phyloP scores from a whole-genome alignment of 2,329 filamentous ascomycete genomes.

The Epichloe baconii region DNA sequence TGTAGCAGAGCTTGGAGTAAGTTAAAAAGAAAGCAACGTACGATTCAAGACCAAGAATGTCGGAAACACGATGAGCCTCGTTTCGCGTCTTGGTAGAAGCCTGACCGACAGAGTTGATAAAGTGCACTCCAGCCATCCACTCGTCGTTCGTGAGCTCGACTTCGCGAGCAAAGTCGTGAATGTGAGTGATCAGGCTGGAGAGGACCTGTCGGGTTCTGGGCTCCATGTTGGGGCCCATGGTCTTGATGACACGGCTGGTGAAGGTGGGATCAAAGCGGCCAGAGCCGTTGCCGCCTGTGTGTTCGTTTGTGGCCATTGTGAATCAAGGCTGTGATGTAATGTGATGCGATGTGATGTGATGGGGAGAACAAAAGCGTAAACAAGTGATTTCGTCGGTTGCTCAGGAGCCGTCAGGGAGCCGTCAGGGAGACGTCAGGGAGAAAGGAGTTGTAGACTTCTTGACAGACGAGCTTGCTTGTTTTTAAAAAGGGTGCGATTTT shows the following conservation, averaged over 20 bases:
- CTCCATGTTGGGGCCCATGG: constrained; percentile 56
- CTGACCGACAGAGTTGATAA: constrained; percentile 62
- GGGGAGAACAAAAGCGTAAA: neutral
- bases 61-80: constrained; percentile 60
- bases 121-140: constrained; percentile 64
- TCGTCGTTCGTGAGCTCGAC: constrained; percentile 65
- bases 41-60: constrained; percentile 63
- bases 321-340: too few relatives aligned
- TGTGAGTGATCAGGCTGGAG: constrained; percentile 50
- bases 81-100: constrained; percentile 56
- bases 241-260: constrained; percentile 59
- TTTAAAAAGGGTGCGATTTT: too few relatives aligned
- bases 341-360: neutral
- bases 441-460: too few relatives aligned
- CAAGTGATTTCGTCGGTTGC: too few relatives aligned
- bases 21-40: constrained; percentile 24
- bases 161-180: constrained; percentile 69
- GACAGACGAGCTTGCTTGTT: too few relatives aligned
- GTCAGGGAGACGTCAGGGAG: too few relatives aligned
- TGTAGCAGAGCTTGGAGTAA: neutral
- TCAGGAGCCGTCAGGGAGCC: too few relatives aligned
- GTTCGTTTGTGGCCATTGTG: constrained; percentile 10
- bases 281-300: constrained; percentile 12
- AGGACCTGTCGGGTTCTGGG: constrained; percentile 53
- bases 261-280: constrained; percentile 60